Base-by-base conservation (phyloP, 192 early-diverging fungal species). In the Entophlyctis luteolus region DNA sequence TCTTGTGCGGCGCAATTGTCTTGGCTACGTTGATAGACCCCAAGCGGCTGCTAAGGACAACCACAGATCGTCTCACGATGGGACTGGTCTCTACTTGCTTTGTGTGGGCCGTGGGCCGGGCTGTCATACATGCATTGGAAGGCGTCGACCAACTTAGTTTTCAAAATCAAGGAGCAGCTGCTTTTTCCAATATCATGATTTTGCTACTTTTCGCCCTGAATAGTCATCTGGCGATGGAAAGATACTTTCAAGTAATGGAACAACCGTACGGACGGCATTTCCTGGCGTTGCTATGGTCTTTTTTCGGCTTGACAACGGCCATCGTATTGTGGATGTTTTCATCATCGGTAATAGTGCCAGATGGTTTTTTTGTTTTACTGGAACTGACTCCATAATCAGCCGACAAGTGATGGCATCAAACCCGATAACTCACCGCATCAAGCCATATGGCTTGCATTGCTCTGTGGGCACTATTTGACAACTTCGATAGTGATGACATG, bases 51-150 rank as follows among this genome's bases (percentile, higher is more conserved):
- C 59, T 60, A 6, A 60, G 47, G 27, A 23, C 59, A 8, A 37
- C 39, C n/a, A n/a, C 47, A 8, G 59, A 60, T 29, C 59, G 39
- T 8, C 39, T 60, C 59, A 60, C 59, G 16, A 20, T 20, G 23
- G 47, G 22, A 3, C 48, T 65, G 18, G 8, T 65, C 36, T 2
- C 3, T 10, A 20, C 29, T 16, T 49, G 14, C 12, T 65, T 65
- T 33, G 14, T 65, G 1, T 65, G 62, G 62, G 48, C 47, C 47
- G 16, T 50, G 1, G 62, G 62, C 20, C 45, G 62, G 8, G 20
- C 48, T 12, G n/a, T 33, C 6, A 49, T 65, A 18, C 22, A 65
- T 46, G 29, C 23, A n/a, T 23, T n/a, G 25, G 39, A 42, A n/a
- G 10, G 8, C n/a, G 39, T 12, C 8, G n/a, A 42, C n/a, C 10